Conservation (phyloP, 176 grass and related monocot species). For the Triticum timopheevii region DNA sequence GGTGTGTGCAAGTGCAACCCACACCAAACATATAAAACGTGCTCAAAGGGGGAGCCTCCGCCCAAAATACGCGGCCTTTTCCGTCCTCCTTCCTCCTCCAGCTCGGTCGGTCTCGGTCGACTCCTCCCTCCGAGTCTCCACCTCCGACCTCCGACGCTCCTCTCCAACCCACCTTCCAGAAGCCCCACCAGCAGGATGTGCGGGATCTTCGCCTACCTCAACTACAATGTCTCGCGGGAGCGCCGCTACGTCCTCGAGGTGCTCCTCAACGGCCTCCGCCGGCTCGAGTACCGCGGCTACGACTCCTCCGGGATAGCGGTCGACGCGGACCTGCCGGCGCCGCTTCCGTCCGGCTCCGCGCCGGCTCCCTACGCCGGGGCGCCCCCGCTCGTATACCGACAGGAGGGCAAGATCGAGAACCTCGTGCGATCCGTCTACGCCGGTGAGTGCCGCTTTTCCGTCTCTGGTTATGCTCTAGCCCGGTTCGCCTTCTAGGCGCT, state of each 20-base stretch:
- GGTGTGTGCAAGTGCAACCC: neutral
- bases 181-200: constrained; percentile 23
- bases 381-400: constrained; percentile 76
- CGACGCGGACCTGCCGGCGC: constrained; percentile 33
- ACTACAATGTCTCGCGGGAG: constrained; percentile 75
- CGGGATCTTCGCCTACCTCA: constrained; percentile 66
- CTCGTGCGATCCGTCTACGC: constrained; percentile 91
- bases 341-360: neutral
- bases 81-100: neutral
- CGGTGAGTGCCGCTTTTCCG: constrained; percentile 36
- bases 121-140: neutral
- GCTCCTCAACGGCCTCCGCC: constrained; percentile 80
- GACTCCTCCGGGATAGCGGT: constrained; percentile 64
- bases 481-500: neutral
- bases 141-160: neutral
- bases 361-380: constrained; percentile 27
- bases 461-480: neutral
- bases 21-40: constrained; percentile 6
- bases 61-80: constrained; percentile 20
- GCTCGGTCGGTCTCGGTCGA: neutral
- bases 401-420: constrained; percentile 97
- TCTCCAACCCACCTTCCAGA: neutral
- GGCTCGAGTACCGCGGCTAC: constrained; percentile 84
- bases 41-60: neutral
- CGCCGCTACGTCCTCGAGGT: constrained; percentile 76